These are phyloP conservation scores for Penicillium verhagenii DNA, from an alignment of 495 filamentous ascomycete species.

Conservation along the genomic window DNA sequence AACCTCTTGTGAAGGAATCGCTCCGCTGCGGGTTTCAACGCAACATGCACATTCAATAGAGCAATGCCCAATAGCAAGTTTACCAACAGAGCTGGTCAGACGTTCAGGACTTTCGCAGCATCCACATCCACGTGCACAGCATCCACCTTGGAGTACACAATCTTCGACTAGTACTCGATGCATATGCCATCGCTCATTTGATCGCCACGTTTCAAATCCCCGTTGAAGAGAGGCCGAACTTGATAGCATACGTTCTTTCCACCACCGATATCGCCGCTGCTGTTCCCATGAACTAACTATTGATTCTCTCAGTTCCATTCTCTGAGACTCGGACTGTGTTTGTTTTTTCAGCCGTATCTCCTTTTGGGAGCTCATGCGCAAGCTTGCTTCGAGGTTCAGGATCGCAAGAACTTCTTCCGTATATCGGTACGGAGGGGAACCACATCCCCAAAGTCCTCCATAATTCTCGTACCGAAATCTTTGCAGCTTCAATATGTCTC, in stretches of 20 bases:
- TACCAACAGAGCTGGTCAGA: conserved; percentile 4
- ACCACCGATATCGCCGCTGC: conserved; percentile 1
- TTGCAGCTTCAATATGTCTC: background rate
- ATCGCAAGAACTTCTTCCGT: conserved; percentile 3
- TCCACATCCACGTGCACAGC: conserved; percentile 3
- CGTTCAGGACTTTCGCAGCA: conserved; percentile 3
- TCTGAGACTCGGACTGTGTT: conserved; percentile 2
- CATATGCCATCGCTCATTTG: conserved; percentile 2
- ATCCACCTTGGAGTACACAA: conserved; percentile 3
- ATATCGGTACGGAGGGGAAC: background rate
- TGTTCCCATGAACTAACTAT: conserved; percentile 3
- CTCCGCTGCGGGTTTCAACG: conserved; percentile 1
- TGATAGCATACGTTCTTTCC: conserved; percentile 3
- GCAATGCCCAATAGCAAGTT: conserved; percentile 3
- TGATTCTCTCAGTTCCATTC: conserved; percentile 2
- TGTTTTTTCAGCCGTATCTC: conserved; percentile 2
- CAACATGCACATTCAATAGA: conserved; percentile 5
- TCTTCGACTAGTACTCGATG: conserved; percentile 3
- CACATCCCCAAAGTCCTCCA: background rate
- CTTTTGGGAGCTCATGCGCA: conserved; percentile 1
- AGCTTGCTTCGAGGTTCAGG: conserved; percentile 2
- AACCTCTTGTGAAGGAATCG: conserved; percentile 1
- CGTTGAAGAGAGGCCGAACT: conserved; percentile 1
- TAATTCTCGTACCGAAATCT: background rate
- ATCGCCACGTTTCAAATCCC: conserved; percentile 3